Conservation (phyloP, 2,329 filamentous ascomycete genomes). For the Biscogniauxia marginata region DNA sequence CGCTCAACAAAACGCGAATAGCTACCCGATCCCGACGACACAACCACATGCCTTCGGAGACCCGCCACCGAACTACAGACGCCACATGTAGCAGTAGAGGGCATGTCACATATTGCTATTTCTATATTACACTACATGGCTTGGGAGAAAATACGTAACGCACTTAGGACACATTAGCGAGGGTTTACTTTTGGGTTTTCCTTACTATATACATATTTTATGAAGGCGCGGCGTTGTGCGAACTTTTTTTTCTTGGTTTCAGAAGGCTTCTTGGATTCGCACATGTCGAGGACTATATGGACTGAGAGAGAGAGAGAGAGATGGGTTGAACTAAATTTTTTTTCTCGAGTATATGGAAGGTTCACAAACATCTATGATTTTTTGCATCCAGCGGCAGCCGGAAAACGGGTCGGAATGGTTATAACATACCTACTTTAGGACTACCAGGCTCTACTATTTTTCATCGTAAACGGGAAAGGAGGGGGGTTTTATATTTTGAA, state of each 20-base stretch:
- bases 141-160: background rate
- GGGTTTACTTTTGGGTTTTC: background rate
- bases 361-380: background rate
- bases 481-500: background rate
- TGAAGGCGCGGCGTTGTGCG: background rate
- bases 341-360: no score
- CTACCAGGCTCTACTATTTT: background rate
- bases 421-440: background rate
- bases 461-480: background rate
- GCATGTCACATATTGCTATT: background rate
- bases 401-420: background rate
- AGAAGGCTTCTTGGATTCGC: background rate
- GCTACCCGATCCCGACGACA: conserved; percentile 14
- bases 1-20: conserved; percentile 10
- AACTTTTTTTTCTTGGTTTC: background rate
- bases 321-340: no score
- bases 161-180: background rate
- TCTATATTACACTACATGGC: no score
- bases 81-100: conserved; percentile 13
- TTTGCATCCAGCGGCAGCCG: background rate
- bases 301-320: background rate
- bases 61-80: conserved; percentile 8
- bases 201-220: no score
- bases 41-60: conserved; percentile 12
- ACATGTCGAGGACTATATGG: background rate